Conservation (phyloP, 768 basidiomycete genomes). For the Mycena crocata region DNA sequence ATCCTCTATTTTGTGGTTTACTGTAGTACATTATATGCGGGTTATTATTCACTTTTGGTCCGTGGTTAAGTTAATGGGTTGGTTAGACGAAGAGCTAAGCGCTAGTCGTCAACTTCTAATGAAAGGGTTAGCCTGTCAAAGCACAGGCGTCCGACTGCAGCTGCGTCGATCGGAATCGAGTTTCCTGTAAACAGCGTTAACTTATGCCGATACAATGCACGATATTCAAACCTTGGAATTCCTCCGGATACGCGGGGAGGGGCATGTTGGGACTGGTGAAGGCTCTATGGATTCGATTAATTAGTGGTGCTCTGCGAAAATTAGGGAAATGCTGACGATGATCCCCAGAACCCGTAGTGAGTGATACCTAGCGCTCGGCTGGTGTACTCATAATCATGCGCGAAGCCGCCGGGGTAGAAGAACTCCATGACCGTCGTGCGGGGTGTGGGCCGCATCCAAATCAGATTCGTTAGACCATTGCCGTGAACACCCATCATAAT, state of each 20-base stretch:
- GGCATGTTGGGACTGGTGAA: slow-evolving; percentile 84
- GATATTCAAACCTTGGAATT: slow-evolving; percentile 72
- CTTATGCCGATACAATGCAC: neutral
- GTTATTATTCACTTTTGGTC: neutral
- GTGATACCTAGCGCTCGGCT: slow-evolving; percentile 77
- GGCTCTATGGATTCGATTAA: slow-evolving; percentile 48
- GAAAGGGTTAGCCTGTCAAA: slow-evolving; percentile 66
- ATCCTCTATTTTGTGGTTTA: neutral
- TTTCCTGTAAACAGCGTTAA: slow-evolving; percentile 58
- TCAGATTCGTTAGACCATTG: slow-evolving; percentile 86
- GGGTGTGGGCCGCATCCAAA: slow-evolving; percentile 93
- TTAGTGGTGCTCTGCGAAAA: neutral
- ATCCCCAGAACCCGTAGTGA: slow-evolving; percentile 89
- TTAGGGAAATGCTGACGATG: slow-evolving; percentile 56
- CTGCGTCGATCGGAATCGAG: slow-evolving; percentile 85
- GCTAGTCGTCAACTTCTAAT: slow-evolving; percentile 71
- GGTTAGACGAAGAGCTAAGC: neutral
- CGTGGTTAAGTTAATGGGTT: slow-evolving; percentile 7
- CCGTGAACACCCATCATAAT: slow-evolving; percentile 96
- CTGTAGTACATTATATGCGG: slow-evolving; percentile 16
- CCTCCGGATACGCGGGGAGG: slow-evolving; percentile 78
- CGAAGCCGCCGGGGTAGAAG: slow-evolving; percentile 87
- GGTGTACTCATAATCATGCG: slow-evolving; percentile 87
- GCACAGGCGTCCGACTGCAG: slow-evolving; percentile 70
- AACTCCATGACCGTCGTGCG: slow-evolving; percentile 93